phyloP scores from a whole-genome alignment of 1,284 basidiomycete genomes.

The Bjerkandera adusta region DNA sequence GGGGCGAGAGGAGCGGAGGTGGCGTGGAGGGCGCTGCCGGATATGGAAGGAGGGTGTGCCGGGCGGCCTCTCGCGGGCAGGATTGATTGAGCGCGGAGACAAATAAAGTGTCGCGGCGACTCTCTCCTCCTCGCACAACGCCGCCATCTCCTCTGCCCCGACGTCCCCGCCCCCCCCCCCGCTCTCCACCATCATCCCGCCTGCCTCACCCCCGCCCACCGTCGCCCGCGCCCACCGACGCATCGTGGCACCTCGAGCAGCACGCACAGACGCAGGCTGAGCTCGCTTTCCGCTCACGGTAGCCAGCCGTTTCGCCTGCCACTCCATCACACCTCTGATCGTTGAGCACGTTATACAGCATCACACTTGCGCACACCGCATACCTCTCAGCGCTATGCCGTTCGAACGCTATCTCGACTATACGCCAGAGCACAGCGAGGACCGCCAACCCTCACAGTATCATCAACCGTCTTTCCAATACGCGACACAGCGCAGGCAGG shows the following conservation, averaged over 20 bases:
- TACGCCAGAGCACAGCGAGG: constrained; percentile 19
- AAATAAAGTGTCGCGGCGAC: not conserved
- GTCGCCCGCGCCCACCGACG: not conserved
- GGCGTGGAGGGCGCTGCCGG: not conserved
- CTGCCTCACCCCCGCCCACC: not conserved
- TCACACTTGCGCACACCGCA: too few relatives aligned
- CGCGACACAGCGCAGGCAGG: constrained; percentile 9
- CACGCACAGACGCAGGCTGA: not conserved
- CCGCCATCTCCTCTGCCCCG: not conserved
- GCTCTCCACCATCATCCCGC: not conserved
- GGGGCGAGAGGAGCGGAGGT: constrained; percentile 3
- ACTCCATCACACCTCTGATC: not conserved
- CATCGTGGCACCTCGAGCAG: not conserved
- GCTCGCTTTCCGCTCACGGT: not conserved
- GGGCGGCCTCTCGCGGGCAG: not conserved
- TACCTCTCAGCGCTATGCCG: too few relatives aligned
- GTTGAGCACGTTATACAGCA: too few relatives aligned
- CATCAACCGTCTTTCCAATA: constrained; percentile 7
- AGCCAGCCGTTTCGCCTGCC: not conserved
- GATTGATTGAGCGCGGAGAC: not conserved
- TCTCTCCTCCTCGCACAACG: not conserved
- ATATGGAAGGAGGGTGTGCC: not conserved
- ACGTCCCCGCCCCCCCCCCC: not conserved
- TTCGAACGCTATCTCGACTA: constrained; percentile 37
- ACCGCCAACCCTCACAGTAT: constrained; percentile 4